phyloP scores from a whole-genome alignment of 2,329 filamentous ascomycete species.

The Aotearoamyces nothofagi region DNA sequence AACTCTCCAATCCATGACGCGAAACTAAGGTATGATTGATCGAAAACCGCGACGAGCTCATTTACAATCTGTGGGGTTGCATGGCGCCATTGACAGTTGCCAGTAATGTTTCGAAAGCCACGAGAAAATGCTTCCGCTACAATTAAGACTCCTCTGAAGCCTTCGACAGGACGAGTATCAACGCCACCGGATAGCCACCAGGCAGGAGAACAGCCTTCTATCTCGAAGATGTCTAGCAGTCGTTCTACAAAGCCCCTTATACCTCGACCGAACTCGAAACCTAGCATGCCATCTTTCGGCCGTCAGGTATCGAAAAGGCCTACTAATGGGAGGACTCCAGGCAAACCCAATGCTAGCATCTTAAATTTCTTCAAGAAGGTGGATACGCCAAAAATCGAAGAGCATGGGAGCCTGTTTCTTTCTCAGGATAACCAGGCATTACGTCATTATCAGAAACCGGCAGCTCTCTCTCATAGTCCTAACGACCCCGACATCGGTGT shows the following conservation, averaged over 20 bases:
- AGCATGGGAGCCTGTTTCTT: constrained; percentile 43
- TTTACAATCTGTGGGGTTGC: too few species aligned
- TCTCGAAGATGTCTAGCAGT: too few species aligned
- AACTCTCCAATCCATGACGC: too few species aligned
- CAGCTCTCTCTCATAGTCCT: constrained; percentile 4
- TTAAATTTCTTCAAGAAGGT: constrained; percentile 63
- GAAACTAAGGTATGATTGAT: too few species aligned
- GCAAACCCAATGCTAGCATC: constrained; percentile 45
- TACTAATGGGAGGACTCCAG: constrained; percentile 9
- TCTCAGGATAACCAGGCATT: constrained; percentile 9
- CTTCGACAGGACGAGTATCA: constrained; percentile 33
- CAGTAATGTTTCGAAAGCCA: constrained; percentile 37
- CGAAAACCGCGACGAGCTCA: too few species aligned
- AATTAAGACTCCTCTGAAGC: constrained; percentile 20
- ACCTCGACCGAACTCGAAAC: constrained; percentile 13
- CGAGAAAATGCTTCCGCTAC: constrained; percentile 26
- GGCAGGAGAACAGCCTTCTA: too few species aligned
- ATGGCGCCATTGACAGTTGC: too few species aligned
- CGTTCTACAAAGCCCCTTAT: constrained; percentile 17
- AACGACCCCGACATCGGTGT: constrained; percentile 6
- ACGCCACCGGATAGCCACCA: constrained; percentile 32
- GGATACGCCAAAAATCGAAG: constrained; percentile 30
- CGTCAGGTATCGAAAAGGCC: constrained; percentile 11
- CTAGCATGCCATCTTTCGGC: constrained; percentile 9
- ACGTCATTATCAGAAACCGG: constrained; percentile 2